Conservation (phyloP, 2,329 filamentous ascomycete genomes). For the Cladophialophora immunda region DNA sequence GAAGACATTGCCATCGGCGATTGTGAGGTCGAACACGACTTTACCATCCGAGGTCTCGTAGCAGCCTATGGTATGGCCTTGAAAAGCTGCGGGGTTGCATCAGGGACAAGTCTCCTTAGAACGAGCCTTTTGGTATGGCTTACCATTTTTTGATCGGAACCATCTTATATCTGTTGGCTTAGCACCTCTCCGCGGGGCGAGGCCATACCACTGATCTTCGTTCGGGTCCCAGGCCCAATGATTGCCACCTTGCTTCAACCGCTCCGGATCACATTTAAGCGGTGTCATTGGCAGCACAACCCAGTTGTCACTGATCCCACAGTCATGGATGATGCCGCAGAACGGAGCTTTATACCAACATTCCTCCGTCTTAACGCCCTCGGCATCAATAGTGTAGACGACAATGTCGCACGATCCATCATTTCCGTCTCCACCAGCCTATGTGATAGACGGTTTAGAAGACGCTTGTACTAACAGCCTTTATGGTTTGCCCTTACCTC, state of each 20-base stretch:
- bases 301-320: constrained; percentile 58
- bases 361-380: constrained; percentile 58
- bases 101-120: background rate
- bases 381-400: constrained; percentile 56
- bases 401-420: constrained; percentile 53
- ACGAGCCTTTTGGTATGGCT: background rate
- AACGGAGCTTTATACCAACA: constrained; percentile 60
- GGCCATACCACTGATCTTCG: constrained; percentile 64
- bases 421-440: constrained; percentile 53
- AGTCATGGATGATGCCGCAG: constrained; percentile 63
- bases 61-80: constrained; percentile 58
- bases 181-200: constrained; percentile 60
- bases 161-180: constrained; percentile 60
- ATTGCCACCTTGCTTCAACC: constrained; percentile 57
- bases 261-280: constrained; percentile 55
- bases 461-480: background rate
- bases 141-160: constrained; percentile 43
- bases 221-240: constrained; percentile 62
- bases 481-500: constrained; percentile 32
- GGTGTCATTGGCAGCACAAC: constrained; percentile 59
- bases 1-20: constrained; percentile 45
- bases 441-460: background rate
- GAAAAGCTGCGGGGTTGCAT: constrained; percentile 44
- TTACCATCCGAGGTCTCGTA: constrained; percentile 58
- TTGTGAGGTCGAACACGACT: constrained; percentile 53